phyloP scores from a whole-genome alignment of 139 green algal genomes.

The Micromonas commoda region DNA sequence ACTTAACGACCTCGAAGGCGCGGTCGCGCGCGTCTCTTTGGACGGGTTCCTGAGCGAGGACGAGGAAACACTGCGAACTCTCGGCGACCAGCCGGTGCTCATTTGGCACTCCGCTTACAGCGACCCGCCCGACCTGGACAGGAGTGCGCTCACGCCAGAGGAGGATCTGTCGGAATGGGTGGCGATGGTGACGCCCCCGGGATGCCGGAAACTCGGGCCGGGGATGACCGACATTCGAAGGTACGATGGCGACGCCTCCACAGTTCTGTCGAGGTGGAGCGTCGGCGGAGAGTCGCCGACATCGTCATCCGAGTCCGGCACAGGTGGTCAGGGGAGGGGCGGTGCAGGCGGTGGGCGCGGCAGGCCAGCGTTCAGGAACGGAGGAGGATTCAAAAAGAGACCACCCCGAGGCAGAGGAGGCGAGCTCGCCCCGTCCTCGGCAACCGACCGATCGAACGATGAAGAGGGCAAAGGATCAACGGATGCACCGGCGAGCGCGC shows the following conservation, averaged over 20 bases:
- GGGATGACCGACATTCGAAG: not conserved
- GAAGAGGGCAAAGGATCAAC: no score
- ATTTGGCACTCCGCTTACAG: not conserved
- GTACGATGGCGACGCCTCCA: not conserved
- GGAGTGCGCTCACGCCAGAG: not conserved
- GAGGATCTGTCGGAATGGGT: not conserved
- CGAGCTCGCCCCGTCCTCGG: no score
- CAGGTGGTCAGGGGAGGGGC: no score
- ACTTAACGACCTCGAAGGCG: constrained; percentile 8
- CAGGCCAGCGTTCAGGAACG: no score
- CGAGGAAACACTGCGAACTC: constrained; percentile 8
- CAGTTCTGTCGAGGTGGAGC: not conserved
- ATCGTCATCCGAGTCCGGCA: not conserved
- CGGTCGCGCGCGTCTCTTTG: not conserved
- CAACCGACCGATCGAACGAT: no score
- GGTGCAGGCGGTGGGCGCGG: no score
- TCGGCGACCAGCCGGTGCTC: not conserved
- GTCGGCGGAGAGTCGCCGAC: not conserved
- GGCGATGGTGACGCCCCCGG: not conserved
- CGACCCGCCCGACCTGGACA: not conserved
- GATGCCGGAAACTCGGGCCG: not conserved
- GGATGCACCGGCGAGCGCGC: no score
- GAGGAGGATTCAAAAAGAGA: no score
- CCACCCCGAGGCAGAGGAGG: no score
- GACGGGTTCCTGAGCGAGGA: not conserved